Evolutionary conservation across 148 eudicot genomes (phyloP).

Genomic region (Chenopodium berlandieri): DNA sequence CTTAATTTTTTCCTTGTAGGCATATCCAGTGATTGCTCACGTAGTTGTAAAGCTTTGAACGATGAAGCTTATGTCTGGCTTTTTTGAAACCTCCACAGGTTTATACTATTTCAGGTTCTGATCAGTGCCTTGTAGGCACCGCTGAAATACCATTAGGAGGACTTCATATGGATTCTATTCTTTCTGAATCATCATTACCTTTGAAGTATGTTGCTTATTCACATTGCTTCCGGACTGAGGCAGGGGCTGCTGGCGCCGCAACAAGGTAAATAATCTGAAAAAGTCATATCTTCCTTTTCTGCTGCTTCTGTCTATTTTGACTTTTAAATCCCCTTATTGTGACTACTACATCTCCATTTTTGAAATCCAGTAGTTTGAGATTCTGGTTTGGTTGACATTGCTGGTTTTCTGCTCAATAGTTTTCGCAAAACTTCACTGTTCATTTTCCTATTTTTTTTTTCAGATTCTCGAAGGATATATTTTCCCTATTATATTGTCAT

Average conservation of each 20-base stretch:
- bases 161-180: slow-evolving; percentile 85
- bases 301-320: neutral
- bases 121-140: slow-evolving; percentile 90
- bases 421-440: too few relatives aligned
- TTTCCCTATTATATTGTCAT: neutral
- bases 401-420: too few relatives aligned
- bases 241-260: slow-evolving; percentile 93
- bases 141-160: slow-evolving; percentile 92
- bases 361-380: neutral
- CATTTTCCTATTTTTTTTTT: too few relatives aligned
- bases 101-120: slow-evolving; percentile 76
- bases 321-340: neutral
- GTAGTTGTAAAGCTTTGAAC: neutral
- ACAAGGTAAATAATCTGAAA: slow-evolving; percentile 50
- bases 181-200: slow-evolving; percentile 71
- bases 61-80: slow-evolving; percentile 1
- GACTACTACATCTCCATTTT: neutral
- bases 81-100: slow-evolving; percentile 44
- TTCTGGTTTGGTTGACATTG: neutral
- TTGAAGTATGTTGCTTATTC: slow-evolving; percentile 84
- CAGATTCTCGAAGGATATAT: neutral
- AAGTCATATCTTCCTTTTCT: neutral
- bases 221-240: slow-evolving; percentile 97
- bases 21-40: too few relatives aligned
- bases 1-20: too few relatives aligned